Evolutionary conservation across 257 asterid species (phyloP), one percentile per base, ranked within the genome.

Genomic region (Solanum paucissectum): DNA sequence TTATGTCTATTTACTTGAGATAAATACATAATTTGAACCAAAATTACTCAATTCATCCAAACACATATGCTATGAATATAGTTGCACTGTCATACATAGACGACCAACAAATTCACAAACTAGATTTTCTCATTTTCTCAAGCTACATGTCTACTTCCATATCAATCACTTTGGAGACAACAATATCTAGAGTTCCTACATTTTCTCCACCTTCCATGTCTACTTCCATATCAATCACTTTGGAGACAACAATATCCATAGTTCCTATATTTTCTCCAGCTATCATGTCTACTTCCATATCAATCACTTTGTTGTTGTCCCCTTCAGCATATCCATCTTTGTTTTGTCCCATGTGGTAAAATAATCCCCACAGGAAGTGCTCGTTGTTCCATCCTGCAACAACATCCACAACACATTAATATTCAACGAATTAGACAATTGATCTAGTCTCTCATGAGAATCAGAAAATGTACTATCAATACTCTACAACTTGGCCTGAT

Each of bases 341-440:
- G 2, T 32, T 83, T 5, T 83, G 58, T 18, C 82, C 52, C 69
- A 75, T 55, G 52, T 18, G 88, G 49, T 68, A 93, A 86, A 68
- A 95, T 58, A 94, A 74, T 23, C 96, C 98, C 99, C 98, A 96
- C 0, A 96, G 83, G 87, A 91, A 95, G 90, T 73, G 49, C 38
- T 89, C 89, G 33, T 95, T 95, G 1, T 90, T 58, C 95, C 90
- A 90, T 88, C 87, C 98, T 96, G 95, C 55, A 40, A 32, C 60
- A 88, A 77, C 60, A 46, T 37, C 71, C 72, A 58, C 29, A 83
- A 49, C 60, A 14, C 60, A 52, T 52, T 52, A 52, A 52, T 52
- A 18, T 52, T 18, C n/a, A 16, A 55, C 23, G 11, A 55, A 20
- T 49, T 14, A 49, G 23, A 49, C 18, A 5, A 14, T 49, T 55